phyloP scores from a whole-genome alignment of 2,329 filamentous ascomycete genomes.

The Xylariaceae sp. region DNA sequence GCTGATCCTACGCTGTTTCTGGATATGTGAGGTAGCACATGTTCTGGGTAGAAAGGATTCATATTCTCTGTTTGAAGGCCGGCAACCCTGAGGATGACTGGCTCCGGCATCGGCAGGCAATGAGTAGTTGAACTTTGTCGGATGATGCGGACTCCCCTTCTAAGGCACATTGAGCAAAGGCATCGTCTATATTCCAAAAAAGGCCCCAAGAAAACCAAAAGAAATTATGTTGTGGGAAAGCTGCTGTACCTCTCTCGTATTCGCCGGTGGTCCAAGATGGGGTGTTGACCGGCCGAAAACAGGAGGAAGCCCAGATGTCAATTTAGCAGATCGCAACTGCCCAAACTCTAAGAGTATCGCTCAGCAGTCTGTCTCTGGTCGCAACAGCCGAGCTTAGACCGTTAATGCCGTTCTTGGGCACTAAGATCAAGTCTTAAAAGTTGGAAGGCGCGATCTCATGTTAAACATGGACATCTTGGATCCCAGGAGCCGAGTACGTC shows the following conservation, averaged over 20 bases:
- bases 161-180: conserved; percentile 40
- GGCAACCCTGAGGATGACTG: conserved; percentile 25
- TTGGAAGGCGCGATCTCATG: too few species aligned
- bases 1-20: conserved; percentile 33
- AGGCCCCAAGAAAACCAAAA: conserved; percentile 27
- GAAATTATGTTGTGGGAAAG: conserved; percentile 26
- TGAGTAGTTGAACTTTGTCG: conserved; percentile 31
- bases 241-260: conserved; percentile 20
- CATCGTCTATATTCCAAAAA: conserved; percentile 39
- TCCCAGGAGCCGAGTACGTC: conserved; percentile 71
- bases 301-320: too few species aligned
- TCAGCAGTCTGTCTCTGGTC: not conserved
- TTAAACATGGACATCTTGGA: conserved; percentile 61
- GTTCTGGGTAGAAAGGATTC: conserved; percentile 29
- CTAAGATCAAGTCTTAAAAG: too few species aligned
- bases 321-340: not conserved
- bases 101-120: conserved; percentile 17
- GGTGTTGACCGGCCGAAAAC: too few species aligned
- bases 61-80: conserved; percentile 30
- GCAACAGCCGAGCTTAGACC: not conserved
- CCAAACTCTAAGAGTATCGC: not conserved
- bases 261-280: conserved; percentile 13
- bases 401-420: too few species aligned
- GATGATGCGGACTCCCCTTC: conserved; percentile 37
- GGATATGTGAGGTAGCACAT: conserved; percentile 27